Percentiles rank a stretch among this genome's conserved stretches.
phyloP scores from a whole-genome alignment of 2,329 filamentous ascomycete genomes.

The Fusarium sp. region DNA sequence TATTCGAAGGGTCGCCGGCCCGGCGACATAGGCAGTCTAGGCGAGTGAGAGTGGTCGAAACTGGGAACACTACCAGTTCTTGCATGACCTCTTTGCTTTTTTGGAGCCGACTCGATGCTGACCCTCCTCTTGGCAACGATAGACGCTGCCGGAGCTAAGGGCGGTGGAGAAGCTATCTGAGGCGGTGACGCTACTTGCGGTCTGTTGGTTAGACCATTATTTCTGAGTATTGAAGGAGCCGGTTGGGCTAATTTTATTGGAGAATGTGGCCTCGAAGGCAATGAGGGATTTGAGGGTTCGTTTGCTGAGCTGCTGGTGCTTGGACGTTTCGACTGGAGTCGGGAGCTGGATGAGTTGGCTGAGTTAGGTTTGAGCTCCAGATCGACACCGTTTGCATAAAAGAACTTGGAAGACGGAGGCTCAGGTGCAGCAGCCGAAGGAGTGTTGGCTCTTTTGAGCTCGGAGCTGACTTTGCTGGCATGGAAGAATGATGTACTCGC shows the following conservation, averaged over 20 bases:
- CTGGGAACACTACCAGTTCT: conserved; percentile 57
- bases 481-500: conserved; percentile 69
- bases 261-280: conserved; percentile 62
- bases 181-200: conserved; percentile 55
- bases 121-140: conserved; percentile 57
- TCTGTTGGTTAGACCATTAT: conserved; percentile 45
- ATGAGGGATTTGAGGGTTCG: conserved; percentile 35
- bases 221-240: conserved; percentile 42
- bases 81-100: conserved; percentile 54
- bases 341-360: conserved; percentile 61
- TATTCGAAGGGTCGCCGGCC: conserved; percentile 52
- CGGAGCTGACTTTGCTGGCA: conserved; percentile 63
- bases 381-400: conserved; percentile 76
- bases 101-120: conserved; percentile 59
- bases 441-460: conserved; percentile 54
- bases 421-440: conserved; percentile 55
- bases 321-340: conserved; percentile 57
- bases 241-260: conserved; percentile 60
- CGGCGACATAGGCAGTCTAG: conserved; percentile 53
- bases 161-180: conserved; percentile 53
- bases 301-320: conserved; percentile 51
- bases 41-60: conserved; percentile 55
- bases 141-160: conserved; percentile 51
- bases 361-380: conserved; percentile 63
- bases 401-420: conserved; percentile 72